A percentile compares a stretch with the other conserved stretches of the same genome.
phyloP scores from a whole-genome alignment of 345 rosid species.

The Eucalyptus urophylla region DNA sequence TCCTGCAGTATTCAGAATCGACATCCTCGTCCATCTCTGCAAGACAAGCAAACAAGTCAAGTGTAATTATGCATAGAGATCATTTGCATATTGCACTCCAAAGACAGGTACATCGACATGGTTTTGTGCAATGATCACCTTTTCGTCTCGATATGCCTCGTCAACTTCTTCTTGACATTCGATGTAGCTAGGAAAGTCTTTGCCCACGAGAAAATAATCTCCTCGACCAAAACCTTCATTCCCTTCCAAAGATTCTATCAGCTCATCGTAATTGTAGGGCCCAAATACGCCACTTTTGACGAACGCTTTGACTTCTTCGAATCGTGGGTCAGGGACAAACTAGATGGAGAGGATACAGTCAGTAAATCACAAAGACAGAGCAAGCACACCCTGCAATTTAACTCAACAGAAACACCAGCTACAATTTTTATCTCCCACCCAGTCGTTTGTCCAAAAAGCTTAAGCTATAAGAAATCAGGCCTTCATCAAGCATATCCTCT shows the following conservation, averaged over 20 bases:
- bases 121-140: conserved; percentile 4
- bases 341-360: background rate
- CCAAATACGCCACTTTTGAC: conserved; percentile 35
- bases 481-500: background rate
- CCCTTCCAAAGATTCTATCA: conserved; percentile 42
- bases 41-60: background rate
- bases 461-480: background rate
- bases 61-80: background rate
- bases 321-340: conserved; percentile 29
- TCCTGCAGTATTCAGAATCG: conserved; percentile 52
- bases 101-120: background rate
- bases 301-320: conserved; percentile 36
- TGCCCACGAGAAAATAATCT: conserved; percentile 48
- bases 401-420: background rate
- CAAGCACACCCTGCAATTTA: background rate
- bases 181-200: conserved; percentile 45
- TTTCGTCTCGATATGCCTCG: conserved; percentile 35
- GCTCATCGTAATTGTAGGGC: conserved; percentile 22
- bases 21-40: conserved; percentile 55
- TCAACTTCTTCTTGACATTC: conserved; percentile 53
- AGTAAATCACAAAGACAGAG: background rate
- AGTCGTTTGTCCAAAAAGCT: background rate
- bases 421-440: background rate
- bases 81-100: background rate
- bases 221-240: conserved; percentile 37